Percentiles rank a stretch among this genome's conserved stretches.
phyloP scores from a whole-genome alignment of 805 yeast genomes.

The Metschnikowia hibisci region DNA sequence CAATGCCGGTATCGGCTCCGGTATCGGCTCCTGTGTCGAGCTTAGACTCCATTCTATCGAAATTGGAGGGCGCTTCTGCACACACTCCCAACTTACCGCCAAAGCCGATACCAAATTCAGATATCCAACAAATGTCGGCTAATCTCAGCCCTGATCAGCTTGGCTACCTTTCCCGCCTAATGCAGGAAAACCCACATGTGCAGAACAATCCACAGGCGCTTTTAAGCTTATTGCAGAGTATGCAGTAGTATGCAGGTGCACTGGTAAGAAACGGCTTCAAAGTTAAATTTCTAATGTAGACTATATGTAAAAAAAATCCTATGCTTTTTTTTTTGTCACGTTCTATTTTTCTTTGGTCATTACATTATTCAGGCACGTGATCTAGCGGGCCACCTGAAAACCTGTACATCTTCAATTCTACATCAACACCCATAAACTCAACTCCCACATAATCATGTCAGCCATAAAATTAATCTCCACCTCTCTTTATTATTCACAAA shows the following conservation, averaged over 20 bases:
- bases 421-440: no score
- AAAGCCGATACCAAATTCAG: neutral
- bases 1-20: neutral
- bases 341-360: no score
- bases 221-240: constrained; percentile 14
- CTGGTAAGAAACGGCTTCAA: neutral
- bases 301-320: neutral
- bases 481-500: no score
- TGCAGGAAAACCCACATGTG: constrained; percentile 18
- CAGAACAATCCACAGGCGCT: constrained; percentile 18
- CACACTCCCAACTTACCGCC: neutral
- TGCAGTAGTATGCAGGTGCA: constrained; percentile 6
- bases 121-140: constrained; percentile 4
- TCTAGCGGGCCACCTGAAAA: no score
- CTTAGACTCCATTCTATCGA: constrained; percentile 26
- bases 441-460: no score
- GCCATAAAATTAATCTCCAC: no score
- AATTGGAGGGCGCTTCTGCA: constrained; percentile 18
- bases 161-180: constrained; percentile 13
- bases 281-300: neutral
- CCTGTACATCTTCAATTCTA: no score
- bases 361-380: no score
- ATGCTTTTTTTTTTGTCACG: no score
- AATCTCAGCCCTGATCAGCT: constrained; percentile 16
- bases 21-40: constrained; percentile 7